Evolutionary conservation across 495 filamentous ascomycete genomes (phyloP).

Genomic region (Cenococcum geophilum): DNA sequence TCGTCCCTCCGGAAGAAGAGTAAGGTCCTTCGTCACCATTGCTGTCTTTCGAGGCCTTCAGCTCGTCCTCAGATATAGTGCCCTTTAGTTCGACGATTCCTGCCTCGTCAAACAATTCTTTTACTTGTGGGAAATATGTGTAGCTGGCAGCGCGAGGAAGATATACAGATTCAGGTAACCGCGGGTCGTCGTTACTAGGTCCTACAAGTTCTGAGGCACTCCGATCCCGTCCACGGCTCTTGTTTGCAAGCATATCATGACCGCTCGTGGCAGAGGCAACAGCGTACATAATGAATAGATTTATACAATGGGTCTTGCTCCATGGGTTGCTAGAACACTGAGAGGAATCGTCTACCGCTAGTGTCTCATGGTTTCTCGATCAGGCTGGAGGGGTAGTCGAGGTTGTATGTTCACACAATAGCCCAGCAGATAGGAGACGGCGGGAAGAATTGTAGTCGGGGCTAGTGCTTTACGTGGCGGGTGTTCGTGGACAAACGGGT

Average conservation of each 20-base stretch:
- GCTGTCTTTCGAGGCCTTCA: slow-evolving; percentile 13
- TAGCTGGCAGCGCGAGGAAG: slow-evolving; percentile 31
- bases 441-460: not conserved
- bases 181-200: slow-evolving; percentile 9
- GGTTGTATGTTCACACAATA: not conserved
- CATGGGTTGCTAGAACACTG: not conserved
- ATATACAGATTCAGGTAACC: slow-evolving; percentile 2
- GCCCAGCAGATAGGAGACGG: not conserved
- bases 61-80: slow-evolving; percentile 27
- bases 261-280: slow-evolving; percentile 13
- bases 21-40: slow-evolving; percentile 11
- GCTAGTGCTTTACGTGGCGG: not conserved
- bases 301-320: not conserved
- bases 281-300: slow-evolving; percentile 18
- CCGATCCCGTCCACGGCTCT: slow-evolving; percentile 13
- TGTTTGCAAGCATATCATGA: slow-evolving; percentile 16
- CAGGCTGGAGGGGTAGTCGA: not conserved
- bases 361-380: slow-evolving; percentile 2
- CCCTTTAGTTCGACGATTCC: slow-evolving; percentile 25
- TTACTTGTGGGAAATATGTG: slow-evolving; percentile 32
- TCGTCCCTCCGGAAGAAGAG: slow-evolving; percentile 25
- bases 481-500: not conserved
- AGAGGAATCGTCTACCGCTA: not conserved
- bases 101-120: slow-evolving; percentile 25
- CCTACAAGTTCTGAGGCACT: slow-evolving; percentile 20